phyloP scores from a whole-genome alignment of 2,329 filamentous ascomycete genomes.

The Fusarium euwallaceae region DNA sequence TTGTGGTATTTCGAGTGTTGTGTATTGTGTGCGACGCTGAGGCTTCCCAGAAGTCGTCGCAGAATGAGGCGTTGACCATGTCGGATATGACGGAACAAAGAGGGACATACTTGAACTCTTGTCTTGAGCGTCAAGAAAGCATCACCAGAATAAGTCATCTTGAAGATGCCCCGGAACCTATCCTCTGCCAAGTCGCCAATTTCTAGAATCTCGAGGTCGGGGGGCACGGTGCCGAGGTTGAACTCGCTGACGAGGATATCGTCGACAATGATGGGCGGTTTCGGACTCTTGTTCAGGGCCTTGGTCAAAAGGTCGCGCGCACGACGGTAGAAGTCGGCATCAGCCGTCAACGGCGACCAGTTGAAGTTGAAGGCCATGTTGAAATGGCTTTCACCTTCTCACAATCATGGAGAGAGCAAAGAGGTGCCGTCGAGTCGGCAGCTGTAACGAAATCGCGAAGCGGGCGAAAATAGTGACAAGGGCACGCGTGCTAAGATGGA shows the following conservation, averaged over 20 bases:
- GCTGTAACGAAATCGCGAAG: constrained; percentile 34
- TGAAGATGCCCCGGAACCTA: constrained; percentile 97
- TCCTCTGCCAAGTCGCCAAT: constrained; percentile 98
- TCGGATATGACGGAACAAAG: constrained; percentile 16
- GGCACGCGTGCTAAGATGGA: constrained; percentile 30
- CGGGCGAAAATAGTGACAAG: constrained; percentile 16
- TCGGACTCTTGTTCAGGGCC: constrained; percentile 96
- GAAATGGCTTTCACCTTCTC: constrained; percentile 59
- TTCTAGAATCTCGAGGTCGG: constrained; percentile 95
- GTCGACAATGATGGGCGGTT: constrained; percentile 98
- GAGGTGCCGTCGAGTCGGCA: constrained; percentile 42
- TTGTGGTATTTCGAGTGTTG: constrained; percentile 7
- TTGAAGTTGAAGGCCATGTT: constrained; percentile 99
- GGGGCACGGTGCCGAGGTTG: constrained; percentile 94
- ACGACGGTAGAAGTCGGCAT: constrained; percentile 89
- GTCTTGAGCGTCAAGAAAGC: constrained; percentile 96
- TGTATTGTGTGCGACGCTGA: constrained; percentile 4
- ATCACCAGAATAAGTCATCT: constrained; percentile 98
- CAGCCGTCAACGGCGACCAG: constrained; percentile 98
- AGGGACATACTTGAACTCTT: constrained; percentile 82
- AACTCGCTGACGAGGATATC: constrained; percentile 98
- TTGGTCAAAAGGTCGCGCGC: constrained; percentile 95
- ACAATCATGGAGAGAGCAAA: constrained; percentile 50
- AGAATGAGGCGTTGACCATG: background rate
- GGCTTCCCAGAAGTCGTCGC: constrained; percentile 7